Conservation (phyloP, 2,329 filamentous ascomycete genomes). For the Ceratocystis destructans region DNA sequence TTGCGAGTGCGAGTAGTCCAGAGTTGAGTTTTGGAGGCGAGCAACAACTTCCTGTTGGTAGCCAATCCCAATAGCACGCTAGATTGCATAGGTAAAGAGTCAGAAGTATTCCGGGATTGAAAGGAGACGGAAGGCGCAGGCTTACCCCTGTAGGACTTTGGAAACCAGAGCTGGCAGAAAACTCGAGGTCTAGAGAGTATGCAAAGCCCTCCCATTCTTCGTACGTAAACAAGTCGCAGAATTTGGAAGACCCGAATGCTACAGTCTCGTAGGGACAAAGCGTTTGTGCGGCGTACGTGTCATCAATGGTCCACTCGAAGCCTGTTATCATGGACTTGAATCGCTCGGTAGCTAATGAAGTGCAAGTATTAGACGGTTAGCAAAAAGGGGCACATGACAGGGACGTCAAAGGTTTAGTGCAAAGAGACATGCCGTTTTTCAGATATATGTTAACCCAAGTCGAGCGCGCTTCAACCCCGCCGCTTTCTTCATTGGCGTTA, state of each 20-base stretch:
- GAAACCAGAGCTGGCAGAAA: conserved; percentile 48
- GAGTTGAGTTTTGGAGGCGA: conserved; percentile 52
- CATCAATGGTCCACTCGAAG: conserved; percentile 49
- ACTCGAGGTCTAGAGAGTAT: conserved; percentile 55
- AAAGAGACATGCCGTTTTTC: conserved; percentile 33
- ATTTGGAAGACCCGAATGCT: conserved; percentile 60
- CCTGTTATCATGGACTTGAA: conserved; percentile 41
- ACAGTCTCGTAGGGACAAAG: conserved; percentile 68
- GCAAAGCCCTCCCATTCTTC: conserved; percentile 60
- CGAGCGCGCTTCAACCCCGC: conserved; percentile 39
- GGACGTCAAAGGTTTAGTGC: not conserved
- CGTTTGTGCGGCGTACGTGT: conserved; percentile 54
- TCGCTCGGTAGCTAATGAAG: conserved; percentile 39
- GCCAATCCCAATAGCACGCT: conserved; percentile 58
- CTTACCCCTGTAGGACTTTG: conserved; percentile 47
- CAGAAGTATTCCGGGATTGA: not conserved
- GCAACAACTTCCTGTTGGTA: conserved; percentile 62
- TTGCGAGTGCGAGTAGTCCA: conserved; percentile 44
- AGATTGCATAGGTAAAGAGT: conserved; percentile 23
- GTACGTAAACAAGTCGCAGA: conserved; percentile 62
- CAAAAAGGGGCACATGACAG: not conserved
- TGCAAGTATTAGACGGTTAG: not conserved
- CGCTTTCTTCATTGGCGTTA: conserved; percentile 40
- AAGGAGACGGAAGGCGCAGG: conserved; percentile 13
- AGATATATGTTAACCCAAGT: conserved; percentile 55